A percentile compares a stretch with the other conserved stretches of the same genome.
Evolutionary conservation across 78 protist genomes (phyloP).

Genomic region (Cavenderia fasciculata): DNA sequence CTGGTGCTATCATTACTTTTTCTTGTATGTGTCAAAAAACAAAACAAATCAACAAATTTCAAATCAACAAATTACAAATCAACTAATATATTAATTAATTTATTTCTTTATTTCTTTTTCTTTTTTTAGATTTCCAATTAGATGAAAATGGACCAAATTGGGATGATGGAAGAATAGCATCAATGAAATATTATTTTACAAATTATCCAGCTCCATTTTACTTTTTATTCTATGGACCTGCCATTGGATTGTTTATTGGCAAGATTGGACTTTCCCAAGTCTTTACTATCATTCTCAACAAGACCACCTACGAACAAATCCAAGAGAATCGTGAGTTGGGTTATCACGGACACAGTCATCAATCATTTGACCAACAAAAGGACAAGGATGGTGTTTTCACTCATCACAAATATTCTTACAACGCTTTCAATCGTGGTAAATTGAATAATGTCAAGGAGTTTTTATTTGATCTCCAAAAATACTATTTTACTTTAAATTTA

Average conservation of each 20-base stretch:
- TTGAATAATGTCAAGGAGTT: conserved; percentile 57
- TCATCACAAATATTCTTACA: neutral
- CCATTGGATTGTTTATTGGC: conserved; percentile 33
- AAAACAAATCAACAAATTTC: too few species aligned
- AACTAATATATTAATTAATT: too few species aligned
- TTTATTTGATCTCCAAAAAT: conserved; percentile 24
- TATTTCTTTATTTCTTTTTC: too few species aligned
- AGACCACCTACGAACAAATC: conserved; percentile 61
- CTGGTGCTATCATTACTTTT: conserved; percentile 7
- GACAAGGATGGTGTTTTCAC: conserved; percentile 20
- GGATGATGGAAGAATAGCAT: neutral
- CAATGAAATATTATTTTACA: neutral
- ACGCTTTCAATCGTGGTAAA: conserved; percentile 24
- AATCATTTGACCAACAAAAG: neutral
- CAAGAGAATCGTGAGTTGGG: conserved; percentile 17
- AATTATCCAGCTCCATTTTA: conserved; percentile 3
- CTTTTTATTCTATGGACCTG: conserved; percentile 31
- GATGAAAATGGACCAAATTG: neutral
- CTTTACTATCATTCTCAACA: conserved; percentile 33
- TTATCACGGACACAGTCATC: neutral
- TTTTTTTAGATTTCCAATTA: neutral
- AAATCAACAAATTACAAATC: too few species aligned
- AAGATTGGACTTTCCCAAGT: conserved; percentile 37
- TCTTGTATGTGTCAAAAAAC: neutral
- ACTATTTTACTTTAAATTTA: too few species aligned